Percentiles rank a stretch among this genome's conserved stretches.
Evolutionary conservation across 2,329 filamentous ascomycete genomes (phyloP).

Genomic region (Xylariaceae sp.): DNA sequence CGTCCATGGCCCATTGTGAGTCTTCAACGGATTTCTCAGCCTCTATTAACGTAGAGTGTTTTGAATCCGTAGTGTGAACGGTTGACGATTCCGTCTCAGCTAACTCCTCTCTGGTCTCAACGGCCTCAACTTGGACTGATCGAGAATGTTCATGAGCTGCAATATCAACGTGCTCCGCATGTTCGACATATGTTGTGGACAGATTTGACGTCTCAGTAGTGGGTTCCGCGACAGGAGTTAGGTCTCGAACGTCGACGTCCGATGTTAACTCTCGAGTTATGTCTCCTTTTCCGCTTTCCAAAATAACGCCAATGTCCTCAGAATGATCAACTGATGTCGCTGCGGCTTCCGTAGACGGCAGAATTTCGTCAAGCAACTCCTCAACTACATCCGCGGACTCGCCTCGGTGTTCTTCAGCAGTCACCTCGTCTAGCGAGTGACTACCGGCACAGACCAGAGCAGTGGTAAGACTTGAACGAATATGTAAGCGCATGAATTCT

Average conservation of each 20-base stretch:
- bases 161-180: background rate
- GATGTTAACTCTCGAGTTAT: background rate
- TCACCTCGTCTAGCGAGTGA: background rate
- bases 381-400: background rate
- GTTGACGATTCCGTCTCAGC: conserved; percentile 5
- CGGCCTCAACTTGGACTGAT: conserved; percentile 1
- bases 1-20: background rate
- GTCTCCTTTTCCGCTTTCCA: conserved; percentile 3
- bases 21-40: background rate
- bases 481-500: conserved; percentile 5
- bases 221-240: background rate
- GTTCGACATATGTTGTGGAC: background rate
- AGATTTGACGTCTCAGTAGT: background rate
- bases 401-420: background rate
- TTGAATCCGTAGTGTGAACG: background rate
- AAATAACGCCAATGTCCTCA: background rate
- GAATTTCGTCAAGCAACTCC: background rate
- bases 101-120: background rate
- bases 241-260: conserved; percentile 1
- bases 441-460: conserved; percentile 3
- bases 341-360: background rate
- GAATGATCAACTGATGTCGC: background rate
- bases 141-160: conserved; percentile 3
- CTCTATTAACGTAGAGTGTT: background rate
- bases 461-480: conserved; percentile 6